Base-by-base conservation (phyloP, 73 alveolate species). In the Blepharisma japonicum region DNA sequence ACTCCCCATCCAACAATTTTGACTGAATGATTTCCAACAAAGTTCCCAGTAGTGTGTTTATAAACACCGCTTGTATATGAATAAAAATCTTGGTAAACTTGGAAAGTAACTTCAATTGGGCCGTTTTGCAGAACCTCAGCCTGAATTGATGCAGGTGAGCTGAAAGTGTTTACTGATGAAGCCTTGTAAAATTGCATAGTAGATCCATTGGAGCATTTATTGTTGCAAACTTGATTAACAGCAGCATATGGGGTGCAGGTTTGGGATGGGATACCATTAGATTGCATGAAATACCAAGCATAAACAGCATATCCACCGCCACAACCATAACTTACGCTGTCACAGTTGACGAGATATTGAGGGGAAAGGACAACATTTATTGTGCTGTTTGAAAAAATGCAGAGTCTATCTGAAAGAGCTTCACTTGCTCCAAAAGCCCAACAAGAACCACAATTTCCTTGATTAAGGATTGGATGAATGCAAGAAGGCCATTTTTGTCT, bases 371-470 rank as follows among this genome's bases (percentile, higher is more conserved):
- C 83, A 6, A 81, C 90, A 71, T 86, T 68, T 6, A 39, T 61
- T 7, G 18, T 66, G 6, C 90, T 92, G 9, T 80, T 80, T n/a
- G 93, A 56, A 21, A 81, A 79, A 66, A 95, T 95, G 79, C 98
- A 93, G 68, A 84, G 81, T 87, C 99, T 91, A 86, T 95, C 99
- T 71, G 96, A 88, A 85, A 95, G 81, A 6, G 98, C 88, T 76
- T 94, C 99, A 25, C 91, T 92, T 18, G 98, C 94, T 7, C 96
- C 98, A 79, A 96, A 94, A 49, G 99, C 99, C 98, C 99, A 96
- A 86, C 98, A 94, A n/a, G 98, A 96, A n/a, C 99, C 98, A 80
- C 98, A 96, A 70, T 86, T 74, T 68, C 85, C 86, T 61, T 61
- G 74, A 25, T 61, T 39, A 14, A n/a, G 38, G 79, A 87, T 83